Evolutionary conservation across 352 stramenopile species (phyloP).

Genomic region (Globisporangium viniferum): DNA sequence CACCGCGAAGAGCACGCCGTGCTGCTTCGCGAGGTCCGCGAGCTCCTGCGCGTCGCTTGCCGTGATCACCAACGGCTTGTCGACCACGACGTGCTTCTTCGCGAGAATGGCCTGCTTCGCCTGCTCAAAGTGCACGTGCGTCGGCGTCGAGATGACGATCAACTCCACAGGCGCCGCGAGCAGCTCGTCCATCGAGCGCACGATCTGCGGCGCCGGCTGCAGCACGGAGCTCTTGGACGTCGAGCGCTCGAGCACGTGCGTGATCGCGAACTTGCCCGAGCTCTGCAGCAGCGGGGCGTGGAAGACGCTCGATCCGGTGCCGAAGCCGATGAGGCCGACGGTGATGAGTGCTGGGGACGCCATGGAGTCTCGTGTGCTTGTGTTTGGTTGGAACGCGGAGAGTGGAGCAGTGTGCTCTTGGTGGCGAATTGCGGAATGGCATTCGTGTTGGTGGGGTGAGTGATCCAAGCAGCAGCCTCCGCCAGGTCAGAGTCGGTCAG

Average conservation of each 20-base stretch:
- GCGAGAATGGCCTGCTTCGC: constrained; percentile 63
- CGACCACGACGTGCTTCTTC: constrained; percentile 74
- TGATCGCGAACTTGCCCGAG: constrained; percentile 58
- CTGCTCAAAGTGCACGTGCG: constrained; percentile 70
- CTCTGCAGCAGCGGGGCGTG: constrained; percentile 67
- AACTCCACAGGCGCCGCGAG: constrained; percentile 55
- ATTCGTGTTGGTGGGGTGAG: background rate
- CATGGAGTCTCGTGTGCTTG: background rate
- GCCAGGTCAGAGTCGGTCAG: background rate
- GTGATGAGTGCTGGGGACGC: constrained; percentile 25
- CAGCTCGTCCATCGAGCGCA: constrained; percentile 71
- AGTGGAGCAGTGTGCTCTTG: background rate
- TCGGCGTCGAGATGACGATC: constrained; percentile 74
- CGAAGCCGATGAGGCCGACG: constrained; percentile 72
- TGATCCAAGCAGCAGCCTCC: background rate
- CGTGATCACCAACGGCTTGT: constrained; percentile 72
- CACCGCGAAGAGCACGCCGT: constrained; percentile 64
- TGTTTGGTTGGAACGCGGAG: background rate
- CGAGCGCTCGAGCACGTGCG: constrained; percentile 73
- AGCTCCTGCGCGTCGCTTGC: constrained; percentile 51
- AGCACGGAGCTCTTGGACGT: constrained; percentile 56
- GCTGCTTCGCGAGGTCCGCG: constrained; percentile 34
- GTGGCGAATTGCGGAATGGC: constrained; percentile 9
- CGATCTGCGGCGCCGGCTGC: constrained; percentile 43
- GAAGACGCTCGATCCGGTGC: constrained; percentile 69